Base-by-base conservation (phyloP, 148 eudicot genomes). In the Silene latifolia region DNA sequence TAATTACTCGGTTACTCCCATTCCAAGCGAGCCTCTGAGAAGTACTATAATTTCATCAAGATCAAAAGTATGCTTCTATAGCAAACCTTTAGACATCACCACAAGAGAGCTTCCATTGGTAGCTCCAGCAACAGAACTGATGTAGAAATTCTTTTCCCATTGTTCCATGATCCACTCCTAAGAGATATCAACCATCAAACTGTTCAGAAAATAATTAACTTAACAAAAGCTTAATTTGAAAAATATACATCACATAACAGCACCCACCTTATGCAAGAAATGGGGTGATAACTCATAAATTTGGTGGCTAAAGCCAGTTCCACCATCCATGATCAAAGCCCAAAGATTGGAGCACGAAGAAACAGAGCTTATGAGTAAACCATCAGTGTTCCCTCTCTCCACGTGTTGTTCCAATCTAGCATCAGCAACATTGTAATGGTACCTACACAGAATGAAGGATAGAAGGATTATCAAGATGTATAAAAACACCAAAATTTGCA, bases 161-260 rank as follows among this genome's bases (percentile, higher is more conserved):
- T 92, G 95, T 78, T 90, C 97, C 95, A 92, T 88, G 67, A 92
- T 92, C 97, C 97, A 92, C 57, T 92, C 95, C 97, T 92, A 76
- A 57, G 72, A 77, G 17, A 25, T 56, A 48, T 46, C n/a, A 25
- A 74, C 61, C 63, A 65, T 60, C 51, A 53, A 67, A 71, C 7
- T 54, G 7, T 54, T 23, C 48, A 72, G 56, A 18, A 48, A 47
- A 15, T 24, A 19, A 66, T 63, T 1, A 23, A 25, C n/a, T 47
- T 21, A n/a, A 51, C 25, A 47, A 12, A 47, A 18, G 6, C 32
- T 13, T 20, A 4, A 32, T 3, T 61, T 20, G 15, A 72, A 67
- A 23, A 8, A 21, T 23, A 72, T 14, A 6, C 10, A 74, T 62
- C 29, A 39, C 17, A 14, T 21, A 71, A 11, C 39, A 69, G 69